These are phyloP conservation scores for Hyphodiscus hymeniophilus DNA, from an alignment of 495 filamentous ascomycete species.

Conservation along the genomic window DNA sequence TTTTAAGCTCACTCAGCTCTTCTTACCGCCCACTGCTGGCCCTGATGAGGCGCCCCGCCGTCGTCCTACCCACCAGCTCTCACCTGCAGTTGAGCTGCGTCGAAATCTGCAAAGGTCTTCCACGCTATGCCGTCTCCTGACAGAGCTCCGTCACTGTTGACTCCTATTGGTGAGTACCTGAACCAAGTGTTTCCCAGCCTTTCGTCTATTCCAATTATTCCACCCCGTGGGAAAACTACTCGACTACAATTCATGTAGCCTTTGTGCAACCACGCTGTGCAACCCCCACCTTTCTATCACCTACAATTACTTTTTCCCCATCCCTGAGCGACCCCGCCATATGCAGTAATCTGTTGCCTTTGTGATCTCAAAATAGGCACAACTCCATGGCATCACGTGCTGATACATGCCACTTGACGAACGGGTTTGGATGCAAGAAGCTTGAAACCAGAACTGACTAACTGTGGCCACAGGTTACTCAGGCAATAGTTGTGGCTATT, in stretches of 20 bases:
- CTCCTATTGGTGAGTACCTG: slow-evolving; percentile 22
- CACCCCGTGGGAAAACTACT: slow-evolving; percentile 19
- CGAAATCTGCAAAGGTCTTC: not conserved
- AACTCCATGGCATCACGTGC: no score
- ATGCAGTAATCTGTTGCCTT: not conserved
- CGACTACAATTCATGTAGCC: slow-evolving; percentile 8
- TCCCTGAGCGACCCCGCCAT: not conserved
- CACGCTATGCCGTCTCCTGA: slow-evolving; percentile 18
- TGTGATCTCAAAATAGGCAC: no score
- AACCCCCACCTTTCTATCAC: not conserved
- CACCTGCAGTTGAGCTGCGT: not conserved
- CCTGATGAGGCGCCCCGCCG: no score
- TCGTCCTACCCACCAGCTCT: not conserved
- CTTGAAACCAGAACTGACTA: no score
- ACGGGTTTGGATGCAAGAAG: no score
- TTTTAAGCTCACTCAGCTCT: no score
- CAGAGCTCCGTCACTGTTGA: slow-evolving; percentile 10
- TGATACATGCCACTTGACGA: no score
- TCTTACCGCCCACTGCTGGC: no score
- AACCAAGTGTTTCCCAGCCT: not conserved
- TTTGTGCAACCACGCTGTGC: not conserved
- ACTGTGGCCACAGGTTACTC: no score
- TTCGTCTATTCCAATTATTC: slow-evolving; percentile 14
- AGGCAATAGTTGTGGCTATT: slow-evolving; percentile 20
- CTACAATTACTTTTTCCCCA: not conserved